phyloP scores from a whole-genome alignment of 129 eudicot genomes.

The Tagetes patula region DNA sequence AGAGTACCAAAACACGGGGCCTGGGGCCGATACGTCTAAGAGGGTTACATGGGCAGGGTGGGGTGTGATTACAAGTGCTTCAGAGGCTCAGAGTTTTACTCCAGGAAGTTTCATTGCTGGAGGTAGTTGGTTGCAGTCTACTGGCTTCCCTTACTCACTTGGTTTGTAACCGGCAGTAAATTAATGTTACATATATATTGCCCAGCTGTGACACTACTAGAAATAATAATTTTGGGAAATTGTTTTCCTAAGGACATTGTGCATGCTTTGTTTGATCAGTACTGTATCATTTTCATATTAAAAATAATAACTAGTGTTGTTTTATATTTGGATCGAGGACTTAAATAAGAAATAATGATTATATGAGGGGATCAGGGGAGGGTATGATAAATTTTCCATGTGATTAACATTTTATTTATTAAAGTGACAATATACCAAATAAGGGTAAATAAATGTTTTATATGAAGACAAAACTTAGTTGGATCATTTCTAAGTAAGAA shows the following conservation, averaged over 20 bases:
- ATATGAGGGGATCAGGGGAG: too few relatives aligned
- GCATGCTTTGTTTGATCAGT: not conserved
- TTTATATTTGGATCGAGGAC: not conserved
- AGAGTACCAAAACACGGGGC: constrained; percentile 2
- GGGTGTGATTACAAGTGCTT: constrained; percentile 3
- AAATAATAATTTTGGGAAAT: not conserved
- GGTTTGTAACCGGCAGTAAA: not conserved
- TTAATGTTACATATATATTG: too few relatives aligned
- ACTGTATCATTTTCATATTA: not conserved
- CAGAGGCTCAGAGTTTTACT: constrained; percentile 1
- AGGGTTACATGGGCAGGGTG: constrained; percentile 11
- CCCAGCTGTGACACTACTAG: too few relatives aligned
- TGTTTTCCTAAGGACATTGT: not conserved
- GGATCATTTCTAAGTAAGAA: too few relatives aligned
- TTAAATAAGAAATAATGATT: not conserved
- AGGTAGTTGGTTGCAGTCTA: constrained; percentile 4
- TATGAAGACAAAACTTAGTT: too few relatives aligned
- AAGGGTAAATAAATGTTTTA: too few relatives aligned
- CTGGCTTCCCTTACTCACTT: constrained; percentile 12
- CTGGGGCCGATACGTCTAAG: not conserved
- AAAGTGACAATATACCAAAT: too few relatives aligned
- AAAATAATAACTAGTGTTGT: not conserved
- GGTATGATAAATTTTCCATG: too few relatives aligned
- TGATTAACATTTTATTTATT: too few relatives aligned
- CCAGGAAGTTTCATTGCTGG: constrained; percentile 9